phyloP scores from a whole-genome alignment of 1,139 yeast species.

The Blastobotrys malaysiensis region DNA sequence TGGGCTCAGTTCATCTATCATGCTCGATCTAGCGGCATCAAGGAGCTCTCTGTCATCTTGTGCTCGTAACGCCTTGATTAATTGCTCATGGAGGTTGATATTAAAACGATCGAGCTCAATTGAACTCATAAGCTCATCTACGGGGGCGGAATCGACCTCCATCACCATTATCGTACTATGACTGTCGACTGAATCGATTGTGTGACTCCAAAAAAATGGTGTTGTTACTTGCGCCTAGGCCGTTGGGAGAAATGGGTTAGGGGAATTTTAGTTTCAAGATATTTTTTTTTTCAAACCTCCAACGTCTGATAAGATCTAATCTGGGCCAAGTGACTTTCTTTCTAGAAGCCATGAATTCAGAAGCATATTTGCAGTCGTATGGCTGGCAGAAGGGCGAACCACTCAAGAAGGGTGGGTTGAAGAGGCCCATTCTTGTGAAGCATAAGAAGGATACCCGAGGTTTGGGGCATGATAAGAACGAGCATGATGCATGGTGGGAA shows the following conservation, averaged over 20 bases:
- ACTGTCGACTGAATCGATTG: not conserved
- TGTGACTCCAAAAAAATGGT: too few relatives aligned
- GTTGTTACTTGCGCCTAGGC: not conserved
- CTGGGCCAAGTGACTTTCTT: too few relatives aligned
- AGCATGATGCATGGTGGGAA: conserved; percentile 96
- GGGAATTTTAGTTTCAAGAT: not conserved
- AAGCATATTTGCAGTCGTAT: conserved; percentile 61
- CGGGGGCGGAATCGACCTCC: not conserved
- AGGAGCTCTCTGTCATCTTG: conserved; percentile 9
- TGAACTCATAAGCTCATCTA: not conserved
- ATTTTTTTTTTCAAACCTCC: not conserved
- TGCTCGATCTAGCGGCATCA: conserved; percentile 15
- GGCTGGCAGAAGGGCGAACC: conserved; percentile 96
- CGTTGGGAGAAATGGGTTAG: conserved; percentile 5
- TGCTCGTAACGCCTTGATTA: not conserved
- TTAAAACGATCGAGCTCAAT: not conserved
- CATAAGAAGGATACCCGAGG: conserved; percentile 92
- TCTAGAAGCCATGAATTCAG: conserved; percentile 57
- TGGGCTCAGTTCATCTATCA: conserved; percentile 6
- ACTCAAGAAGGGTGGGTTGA: conserved; percentile 68
- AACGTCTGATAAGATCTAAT: not conserved
- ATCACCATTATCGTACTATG: not conserved
- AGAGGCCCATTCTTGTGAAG: conserved; percentile 79
- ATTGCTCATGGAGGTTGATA: not conserved
- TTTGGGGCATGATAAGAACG: conserved; percentile 63